Conservation (phyloP, 768 basidiomycete species). For the Coprinellus micaceus region DNA sequence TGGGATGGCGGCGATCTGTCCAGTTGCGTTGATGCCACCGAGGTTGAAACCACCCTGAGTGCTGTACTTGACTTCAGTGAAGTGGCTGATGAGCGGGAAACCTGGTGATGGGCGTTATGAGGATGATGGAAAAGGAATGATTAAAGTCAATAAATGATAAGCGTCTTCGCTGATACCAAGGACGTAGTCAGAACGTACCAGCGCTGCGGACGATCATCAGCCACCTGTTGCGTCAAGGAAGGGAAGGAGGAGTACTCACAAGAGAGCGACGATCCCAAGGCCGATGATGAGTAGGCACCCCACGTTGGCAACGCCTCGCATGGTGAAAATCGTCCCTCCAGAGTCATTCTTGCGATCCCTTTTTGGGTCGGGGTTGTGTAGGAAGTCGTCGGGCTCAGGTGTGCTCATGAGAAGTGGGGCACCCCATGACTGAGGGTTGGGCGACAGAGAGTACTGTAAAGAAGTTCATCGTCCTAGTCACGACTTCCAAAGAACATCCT, state of each 20-base stretch:
- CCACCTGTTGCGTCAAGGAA: not conserved
- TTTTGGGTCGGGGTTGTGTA: conserved; percentile 57
- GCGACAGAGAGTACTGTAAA: conserved; percentile 29
- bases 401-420: conserved; percentile 34
- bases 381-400: conserved; percentile 53
- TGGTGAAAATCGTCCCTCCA: conserved; percentile 55
- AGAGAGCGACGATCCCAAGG: conserved; percentile 39
- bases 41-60: conserved; percentile 64
- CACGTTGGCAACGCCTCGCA: conserved; percentile 57
- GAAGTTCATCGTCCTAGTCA: not conserved
- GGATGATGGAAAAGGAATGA: too few species aligned
- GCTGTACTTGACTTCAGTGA: conserved; percentile 36
- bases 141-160: too few species aligned
- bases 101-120: too few species aligned
- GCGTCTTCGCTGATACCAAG: too few species aligned
- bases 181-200: conserved; percentile 22
- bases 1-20: conserved; percentile 59
- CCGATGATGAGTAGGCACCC: conserved; percentile 55
- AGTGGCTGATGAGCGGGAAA: conserved; percentile 50
- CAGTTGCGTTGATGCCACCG: conserved; percentile 70
- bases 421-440: conserved; percentile 49
- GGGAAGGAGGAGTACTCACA: conserved; percentile 37
- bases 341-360: conserved; percentile 48
- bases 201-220: conserved; percentile 24
- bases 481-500: not conserved